These are phyloP conservation scores for Komagataella populi DNA, from an alignment of 805 yeast genomes.

Conservation along the genomic window DNA sequence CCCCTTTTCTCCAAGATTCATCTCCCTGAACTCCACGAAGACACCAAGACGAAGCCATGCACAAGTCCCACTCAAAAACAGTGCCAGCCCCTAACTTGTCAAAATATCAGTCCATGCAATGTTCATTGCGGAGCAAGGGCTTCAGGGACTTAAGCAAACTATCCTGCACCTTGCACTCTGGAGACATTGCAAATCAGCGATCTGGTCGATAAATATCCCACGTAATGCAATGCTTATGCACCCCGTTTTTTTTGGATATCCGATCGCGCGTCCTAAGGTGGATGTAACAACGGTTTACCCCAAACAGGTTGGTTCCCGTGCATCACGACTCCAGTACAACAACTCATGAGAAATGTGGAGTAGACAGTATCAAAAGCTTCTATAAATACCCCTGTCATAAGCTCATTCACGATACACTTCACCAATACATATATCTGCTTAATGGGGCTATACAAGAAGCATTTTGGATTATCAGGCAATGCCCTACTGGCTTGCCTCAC, in stretches of 20 bases:
- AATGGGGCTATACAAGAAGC: conserved; percentile 1
- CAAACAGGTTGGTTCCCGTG: not conserved
- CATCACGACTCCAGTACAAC: not conserved
- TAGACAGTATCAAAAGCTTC: not conserved
- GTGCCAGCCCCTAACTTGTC: not conserved
- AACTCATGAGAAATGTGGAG: not conserved
- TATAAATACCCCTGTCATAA: not conserved
- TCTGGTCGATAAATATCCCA: not conserved
- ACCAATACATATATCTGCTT: not conserved
- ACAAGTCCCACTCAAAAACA: not conserved
- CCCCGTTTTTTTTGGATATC: not conserved
- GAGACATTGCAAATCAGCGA: too few species aligned
- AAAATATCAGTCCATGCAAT: not conserved
- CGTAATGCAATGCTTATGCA: not conserved
- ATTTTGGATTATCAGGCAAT: conserved; percentile 5
- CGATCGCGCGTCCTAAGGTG: not conserved
- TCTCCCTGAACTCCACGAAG: too few species aligned
- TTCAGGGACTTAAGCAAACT: not conserved
- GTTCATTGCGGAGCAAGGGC: not conserved
- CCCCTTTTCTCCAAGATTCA: not conserved
- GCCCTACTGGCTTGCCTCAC: conserved; percentile 3
- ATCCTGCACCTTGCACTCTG: not conserved
- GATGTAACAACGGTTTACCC: not conserved
- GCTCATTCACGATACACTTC: not conserved
- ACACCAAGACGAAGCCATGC: too few species aligned